Base-by-base conservation (phyloP, 306 rosid species). In the Pyrus communis region DNA sequence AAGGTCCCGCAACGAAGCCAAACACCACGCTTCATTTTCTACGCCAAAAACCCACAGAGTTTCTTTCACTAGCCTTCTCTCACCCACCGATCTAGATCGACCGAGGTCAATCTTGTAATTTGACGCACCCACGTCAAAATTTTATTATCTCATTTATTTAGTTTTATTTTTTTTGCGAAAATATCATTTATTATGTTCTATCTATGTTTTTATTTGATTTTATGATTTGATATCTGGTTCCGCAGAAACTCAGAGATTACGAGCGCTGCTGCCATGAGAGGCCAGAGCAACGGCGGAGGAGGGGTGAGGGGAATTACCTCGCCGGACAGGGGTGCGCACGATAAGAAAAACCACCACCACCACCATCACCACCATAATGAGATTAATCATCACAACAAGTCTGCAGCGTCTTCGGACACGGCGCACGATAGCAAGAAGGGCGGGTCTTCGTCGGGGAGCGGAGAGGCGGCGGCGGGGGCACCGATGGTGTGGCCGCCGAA, bases 391-490 rank as follows among this genome's bases (percentile, higher is more conserved):
- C 75, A 85, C 42, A 83, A 87, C 83, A 91, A 86, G 75, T 84
- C 96, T 3, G 97, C 86, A 1, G 97, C 88, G 9, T 89, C 98
- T 6, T 89, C 98, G 74, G 98, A 91, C 70, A 91, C 92, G 22
- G 98, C 98, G 76, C 93, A 88, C 82, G 97, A 93, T 84, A 88
- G 98, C 91, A 93, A 91, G 80, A 93, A 91, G 79, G 96, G 95
- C 21, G 62, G 95, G n/a, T 91, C 98, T 2, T 85, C 98, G 0
- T 93, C 98, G 11, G 97, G 97, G 1, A 91, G 95, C 67, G 96
- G 97, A 14, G 98, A 89, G 12, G 93, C 82, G 7, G 88, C 85
- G 28, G 91, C 78, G 22, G 85, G 84, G 3, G 87, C 88, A 9
- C 85, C 85, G 51, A 78, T 85, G 4, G 89, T 90, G 7, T 94